Conservation (phyloP, 1,284 basidiomycete species). For the Cutaneotrichosporon arboriforme region DNA sequence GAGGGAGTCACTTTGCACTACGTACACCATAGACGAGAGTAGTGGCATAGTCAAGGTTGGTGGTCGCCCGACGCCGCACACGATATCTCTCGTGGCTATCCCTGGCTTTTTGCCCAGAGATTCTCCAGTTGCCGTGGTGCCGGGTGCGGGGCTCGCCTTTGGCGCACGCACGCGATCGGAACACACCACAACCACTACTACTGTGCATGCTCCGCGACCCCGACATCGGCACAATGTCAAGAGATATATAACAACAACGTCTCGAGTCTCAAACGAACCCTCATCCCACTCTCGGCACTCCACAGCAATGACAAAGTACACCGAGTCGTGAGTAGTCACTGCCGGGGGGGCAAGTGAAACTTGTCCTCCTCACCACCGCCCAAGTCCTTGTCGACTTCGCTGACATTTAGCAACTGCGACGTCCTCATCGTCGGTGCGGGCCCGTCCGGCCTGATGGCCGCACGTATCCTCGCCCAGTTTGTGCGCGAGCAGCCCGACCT, state of each 20-base stretch:
- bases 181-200: too few relatives aligned
- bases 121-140: not conserved
- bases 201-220: too few relatives aligned
- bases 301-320: conserved; percentile 5
- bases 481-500: conserved; percentile 11
- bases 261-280: too few relatives aligned
- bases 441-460: conserved; percentile 14
- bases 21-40: too few relatives aligned
- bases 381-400: too few relatives aligned
- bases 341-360: too few relatives aligned
- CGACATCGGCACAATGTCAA: too few relatives aligned
- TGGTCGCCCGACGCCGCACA: too few relatives aligned
- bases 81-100: not conserved
- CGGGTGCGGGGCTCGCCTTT: not conserved
- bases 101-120: not conserved
- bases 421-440: conserved; percentile 21
- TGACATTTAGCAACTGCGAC: conserved; percentile 4
- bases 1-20: too few relatives aligned
- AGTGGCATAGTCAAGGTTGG: too few relatives aligned
- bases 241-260: too few relatives aligned
- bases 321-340: conserved; percentile 6
- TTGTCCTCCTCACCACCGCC: too few relatives aligned
- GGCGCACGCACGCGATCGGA: not conserved
- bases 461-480: conserved; percentile 6
- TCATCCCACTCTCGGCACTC: not conserved